These are phyloP conservation scores for Lachancea fermentati DNA, from an alignment of 805 yeast genomes.

Conservation along the genomic window DNA sequence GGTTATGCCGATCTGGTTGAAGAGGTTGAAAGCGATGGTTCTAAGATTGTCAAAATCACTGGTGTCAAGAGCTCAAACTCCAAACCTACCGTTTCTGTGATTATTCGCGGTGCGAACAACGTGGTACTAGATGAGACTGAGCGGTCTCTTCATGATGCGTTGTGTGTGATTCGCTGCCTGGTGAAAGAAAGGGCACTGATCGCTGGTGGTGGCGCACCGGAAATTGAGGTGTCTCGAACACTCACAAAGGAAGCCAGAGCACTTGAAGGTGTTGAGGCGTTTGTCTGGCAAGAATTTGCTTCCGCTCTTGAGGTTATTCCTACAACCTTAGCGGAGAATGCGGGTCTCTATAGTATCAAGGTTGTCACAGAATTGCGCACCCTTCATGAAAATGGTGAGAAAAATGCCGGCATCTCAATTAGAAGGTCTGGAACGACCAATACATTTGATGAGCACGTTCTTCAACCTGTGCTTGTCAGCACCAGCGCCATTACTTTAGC, in stretches of 20 bases:
- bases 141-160: conserved; percentile 94
- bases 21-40: conserved; percentile 84
- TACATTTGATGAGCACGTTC: conserved; percentile 86
- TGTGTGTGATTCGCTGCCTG: conserved; percentile 87
- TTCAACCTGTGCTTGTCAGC: conserved; percentile 93
- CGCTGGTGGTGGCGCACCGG: conserved; percentile 99
- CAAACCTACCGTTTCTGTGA: conserved; percentile 69
- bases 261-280: conserved; percentile 80
- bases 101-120: conserved; percentile 91
- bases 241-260: conserved; percentile 65
- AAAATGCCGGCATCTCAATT: conserved; percentile 91
- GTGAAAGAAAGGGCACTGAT: conserved; percentile 85
- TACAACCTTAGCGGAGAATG: conserved; percentile 90
- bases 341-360: conserved; percentile 86
- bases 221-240: conserved; percentile 77
- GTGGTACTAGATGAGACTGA: conserved; percentile 93
- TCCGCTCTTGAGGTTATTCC: conserved; percentile 90
- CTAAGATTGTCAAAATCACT: conserved; percentile 81
- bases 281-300: conserved; percentile 89
- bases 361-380: conserved; percentile 89
- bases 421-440: conserved; percentile 91
- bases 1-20: conserved; percentile 91
- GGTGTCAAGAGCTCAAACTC: conserved; percentile 51
- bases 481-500: conserved; percentile 93
- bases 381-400: conserved; percentile 86